These are phyloP conservation scores for Rhodotorula taiwanensis DNA, from an alignment of 768 basidiomycete species.

Conservation along the genomic window DNA sequence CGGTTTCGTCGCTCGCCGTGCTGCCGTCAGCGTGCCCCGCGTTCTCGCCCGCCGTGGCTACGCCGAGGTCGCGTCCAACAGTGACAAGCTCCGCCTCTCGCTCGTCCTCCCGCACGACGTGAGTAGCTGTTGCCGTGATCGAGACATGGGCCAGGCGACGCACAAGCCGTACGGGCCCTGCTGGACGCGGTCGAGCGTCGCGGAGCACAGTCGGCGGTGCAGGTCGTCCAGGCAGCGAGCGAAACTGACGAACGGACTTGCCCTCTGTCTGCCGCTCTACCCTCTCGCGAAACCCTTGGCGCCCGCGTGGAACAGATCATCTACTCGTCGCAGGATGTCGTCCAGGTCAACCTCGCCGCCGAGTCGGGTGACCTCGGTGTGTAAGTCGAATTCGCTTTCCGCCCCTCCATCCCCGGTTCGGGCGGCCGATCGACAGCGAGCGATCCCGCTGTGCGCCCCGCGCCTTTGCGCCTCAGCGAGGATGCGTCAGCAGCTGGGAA, in stretches of 20 bases:
- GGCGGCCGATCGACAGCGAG: background rate
- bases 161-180: too few species aligned
- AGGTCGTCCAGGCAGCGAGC: too few species aligned
- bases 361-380: constrained; percentile 98
- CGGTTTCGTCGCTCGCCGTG: constrained; percentile 4
- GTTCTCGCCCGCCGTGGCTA: constrained; percentile 67
- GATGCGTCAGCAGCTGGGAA: too few species aligned
- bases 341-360: constrained; percentile 90
- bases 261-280: background rate
- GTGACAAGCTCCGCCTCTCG: constrained; percentile 82
- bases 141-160: too few species aligned
- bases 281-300: background rate
- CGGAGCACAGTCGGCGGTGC: too few species aligned
- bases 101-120: constrained; percentile 95
- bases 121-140: constrained; percentile 39
- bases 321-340: constrained; percentile 81
- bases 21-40: constrained; percentile 37
- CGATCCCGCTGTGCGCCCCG: too few species aligned
- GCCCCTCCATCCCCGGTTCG: background rate
- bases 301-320: constrained; percentile 64
- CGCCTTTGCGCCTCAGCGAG: too few species aligned
- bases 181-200: background rate
- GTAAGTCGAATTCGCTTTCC: constrained; percentile 8
- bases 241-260: background rate
- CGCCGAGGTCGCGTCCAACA: constrained; percentile 61